Conservation (phyloP, 148 eudicot genomes). For the Persicaria tinctoria region DNA sequence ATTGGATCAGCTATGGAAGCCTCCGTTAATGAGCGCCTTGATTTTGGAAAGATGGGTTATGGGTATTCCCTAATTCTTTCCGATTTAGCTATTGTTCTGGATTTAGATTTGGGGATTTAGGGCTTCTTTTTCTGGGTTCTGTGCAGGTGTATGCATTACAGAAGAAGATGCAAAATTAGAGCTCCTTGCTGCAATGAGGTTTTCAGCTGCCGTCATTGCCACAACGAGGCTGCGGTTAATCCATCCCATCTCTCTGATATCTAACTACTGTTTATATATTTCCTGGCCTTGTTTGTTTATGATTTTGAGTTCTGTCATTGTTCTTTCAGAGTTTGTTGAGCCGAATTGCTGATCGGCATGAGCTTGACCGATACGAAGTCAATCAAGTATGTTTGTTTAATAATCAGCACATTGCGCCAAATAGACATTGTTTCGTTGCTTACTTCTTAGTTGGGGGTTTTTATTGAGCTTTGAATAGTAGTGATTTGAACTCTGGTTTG, state of each 20-base stretch:
- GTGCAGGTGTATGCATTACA: constrained; percentile 84
- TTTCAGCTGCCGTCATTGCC: constrained; percentile 90
- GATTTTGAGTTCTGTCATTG: constrained; percentile 12
- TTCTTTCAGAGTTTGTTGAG: constrained; percentile 46
- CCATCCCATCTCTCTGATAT: background rate
- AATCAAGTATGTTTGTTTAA: constrained; percentile 53
- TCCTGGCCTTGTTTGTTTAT: constrained; percentile 8
- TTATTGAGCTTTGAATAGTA: background rate
- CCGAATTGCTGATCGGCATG: constrained; percentile 66
- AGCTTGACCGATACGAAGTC: constrained; percentile 57
- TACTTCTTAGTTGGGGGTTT: background rate
- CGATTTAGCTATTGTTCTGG: background rate
- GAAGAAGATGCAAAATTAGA: constrained; percentile 85
- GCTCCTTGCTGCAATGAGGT: constrained; percentile 98
- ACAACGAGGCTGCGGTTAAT: constrained; percentile 76
- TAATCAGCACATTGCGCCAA: background rate
- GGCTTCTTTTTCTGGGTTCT: background rate
- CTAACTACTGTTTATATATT: background rate
- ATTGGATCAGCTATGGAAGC: constrained; percentile 45
- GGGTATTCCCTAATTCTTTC: constrained; percentile 47
- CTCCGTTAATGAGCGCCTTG: constrained; percentile 62
- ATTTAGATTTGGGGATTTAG: background rate
- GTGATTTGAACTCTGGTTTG: background rate
- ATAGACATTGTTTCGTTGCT: background rate
- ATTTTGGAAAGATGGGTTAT: constrained; percentile 97